A percentile compares a stretch with the other conserved stretches of the same genome.
Conservation (phyloP, 306 rosid genomes). For the Echinosophora koreensis region DNA sequence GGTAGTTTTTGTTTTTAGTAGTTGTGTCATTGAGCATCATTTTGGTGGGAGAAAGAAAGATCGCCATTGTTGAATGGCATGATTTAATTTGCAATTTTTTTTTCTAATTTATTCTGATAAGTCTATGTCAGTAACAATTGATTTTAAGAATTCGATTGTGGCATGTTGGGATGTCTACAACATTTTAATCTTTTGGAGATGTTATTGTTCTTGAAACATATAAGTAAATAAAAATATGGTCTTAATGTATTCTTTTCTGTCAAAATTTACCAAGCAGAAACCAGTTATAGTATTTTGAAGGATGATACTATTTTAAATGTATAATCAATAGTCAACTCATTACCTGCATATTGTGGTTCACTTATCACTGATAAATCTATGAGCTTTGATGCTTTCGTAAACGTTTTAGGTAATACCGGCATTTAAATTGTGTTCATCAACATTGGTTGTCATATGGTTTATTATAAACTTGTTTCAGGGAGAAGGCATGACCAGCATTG, state of each 20-base stretch:
- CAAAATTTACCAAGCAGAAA: not conserved
- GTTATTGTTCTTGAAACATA: constrained; percentile 7
- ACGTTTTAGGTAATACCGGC: constrained; percentile 22
- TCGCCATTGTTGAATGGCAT: constrained; percentile 7
- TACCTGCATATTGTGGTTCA: constrained; percentile 21
- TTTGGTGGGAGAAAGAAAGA: constrained; percentile 19
- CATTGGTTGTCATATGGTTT: constrained; percentile 23
- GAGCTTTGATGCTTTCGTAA: constrained; percentile 25
- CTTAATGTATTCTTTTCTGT: constrained; percentile 15
- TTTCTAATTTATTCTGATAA: not conserved
- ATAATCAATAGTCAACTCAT: constrained; percentile 3
- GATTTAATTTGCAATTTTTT: too few species aligned
- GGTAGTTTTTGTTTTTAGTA: constrained; percentile 22
- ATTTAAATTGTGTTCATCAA: constrained; percentile 19
- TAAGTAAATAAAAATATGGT: constrained; percentile 7
- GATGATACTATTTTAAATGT: not conserved
- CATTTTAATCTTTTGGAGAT: constrained; percentile 22
- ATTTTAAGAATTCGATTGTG: not conserved
- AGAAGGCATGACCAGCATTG: constrained; percentile 94
- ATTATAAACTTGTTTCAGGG: constrained; percentile 64
- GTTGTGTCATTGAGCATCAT: not conserved
- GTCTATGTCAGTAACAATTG: not conserved
- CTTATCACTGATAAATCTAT: not conserved
- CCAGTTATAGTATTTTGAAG: not conserved
- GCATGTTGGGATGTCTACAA: constrained; percentile 22